Percentiles rank a stretch among this genome's conserved stretches.
Conservation (phyloP, 768 basidiomycete genomes). For the Trametes punicea region DNA sequence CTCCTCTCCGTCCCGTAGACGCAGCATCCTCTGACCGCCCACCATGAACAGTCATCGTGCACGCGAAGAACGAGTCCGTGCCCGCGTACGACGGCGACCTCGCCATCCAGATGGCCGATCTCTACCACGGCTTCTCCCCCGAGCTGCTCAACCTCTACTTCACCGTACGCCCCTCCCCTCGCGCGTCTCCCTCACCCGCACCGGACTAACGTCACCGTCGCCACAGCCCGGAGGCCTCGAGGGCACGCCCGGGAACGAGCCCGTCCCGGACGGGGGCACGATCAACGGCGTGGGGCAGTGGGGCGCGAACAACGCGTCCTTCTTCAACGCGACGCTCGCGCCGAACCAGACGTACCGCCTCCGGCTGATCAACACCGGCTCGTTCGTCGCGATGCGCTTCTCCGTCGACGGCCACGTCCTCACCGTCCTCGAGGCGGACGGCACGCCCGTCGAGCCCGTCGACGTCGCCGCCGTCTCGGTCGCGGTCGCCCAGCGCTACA, state of each 20-base stretch:
- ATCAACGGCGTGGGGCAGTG: constrained; percentile 36
- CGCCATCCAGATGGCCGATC: constrained; percentile 38
- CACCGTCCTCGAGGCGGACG: constrained; percentile 48
- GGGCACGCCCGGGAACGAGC: constrained; percentile 33
- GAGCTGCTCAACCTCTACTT: constrained; percentile 28
- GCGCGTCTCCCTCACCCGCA: too few relatives aligned
- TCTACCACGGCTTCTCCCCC: constrained; percentile 30
- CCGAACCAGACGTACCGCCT: constrained; percentile 39
- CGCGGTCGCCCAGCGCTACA: constrained; percentile 48
- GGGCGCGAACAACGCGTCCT: constrained; percentile 14
- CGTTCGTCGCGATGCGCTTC: constrained; percentile 45
- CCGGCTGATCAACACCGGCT: constrained; percentile 45
- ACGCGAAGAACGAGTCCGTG: constrained; percentile 35
- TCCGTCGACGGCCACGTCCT: constrained; percentile 45
- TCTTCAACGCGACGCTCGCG: constrained; percentile 33
- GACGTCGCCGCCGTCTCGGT: constrained; percentile 38
- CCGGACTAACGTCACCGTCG: background rate
- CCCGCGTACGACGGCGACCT: constrained; percentile 39
- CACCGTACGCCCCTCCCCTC: constrained; percentile 5
- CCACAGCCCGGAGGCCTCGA: constrained; percentile 29
- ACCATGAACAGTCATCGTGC: constrained; percentile 34
- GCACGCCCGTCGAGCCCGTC: constrained; percentile 39
- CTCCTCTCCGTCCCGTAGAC: background rate
- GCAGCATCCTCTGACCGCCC: too few relatives aligned
- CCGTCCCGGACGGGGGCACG: constrained; percentile 33